A percentile compares a stretch with the other conserved stretches of the same genome.
phyloP scores from a whole-genome alignment of 345 rosid genomes.

The Lumnitzera racemosa region DNA sequence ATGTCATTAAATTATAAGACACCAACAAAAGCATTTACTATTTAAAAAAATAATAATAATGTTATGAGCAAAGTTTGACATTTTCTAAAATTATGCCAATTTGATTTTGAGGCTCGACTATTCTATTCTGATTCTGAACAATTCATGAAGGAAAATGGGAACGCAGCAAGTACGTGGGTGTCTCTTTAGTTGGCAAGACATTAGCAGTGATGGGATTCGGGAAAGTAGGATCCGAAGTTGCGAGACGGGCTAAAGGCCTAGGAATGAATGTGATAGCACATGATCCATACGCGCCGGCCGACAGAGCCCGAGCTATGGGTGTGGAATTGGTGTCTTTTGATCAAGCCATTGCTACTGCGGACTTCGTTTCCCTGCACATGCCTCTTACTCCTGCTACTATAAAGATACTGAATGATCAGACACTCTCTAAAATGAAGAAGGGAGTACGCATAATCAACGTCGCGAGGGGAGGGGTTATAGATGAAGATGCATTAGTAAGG shows the following conservation, averaged over 20 bases:
- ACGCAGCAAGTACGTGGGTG: conserved; percentile 77
- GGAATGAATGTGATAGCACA: conserved; percentile 85
- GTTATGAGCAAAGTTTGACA: no score
- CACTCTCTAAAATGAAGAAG: conserved; percentile 62
- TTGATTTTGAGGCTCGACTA: no score
- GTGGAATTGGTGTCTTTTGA: conserved; percentile 79
- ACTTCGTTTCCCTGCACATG: conserved; percentile 79
- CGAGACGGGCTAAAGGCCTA: conserved; percentile 75
- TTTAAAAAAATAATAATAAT: no score
- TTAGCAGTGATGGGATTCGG: conserved; percentile 86
- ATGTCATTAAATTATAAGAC: no score
- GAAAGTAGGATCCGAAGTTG: conserved; percentile 83
- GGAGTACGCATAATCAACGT: conserved; percentile 79
- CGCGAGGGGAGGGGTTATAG: conserved; percentile 88
- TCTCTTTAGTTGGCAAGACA: conserved; percentile 73
- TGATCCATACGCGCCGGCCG: conserved; percentile 80
- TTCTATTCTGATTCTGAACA: not conserved
- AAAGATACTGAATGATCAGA: conserved; percentile 56
- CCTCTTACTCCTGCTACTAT: conserved; percentile 59
- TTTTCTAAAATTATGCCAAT: no score
- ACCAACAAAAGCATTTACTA: no score
- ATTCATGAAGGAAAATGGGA: conserved; percentile 61
- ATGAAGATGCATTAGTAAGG: conserved; percentile 67
- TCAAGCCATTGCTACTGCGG: conserved; percentile 60
- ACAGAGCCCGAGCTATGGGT: conserved; percentile 70